Percentiles rank a stretch among this genome's conserved stretches.
Conservation (phyloP, 768 basidiomycete species). For the Podaxis carcinomalis region DNA sequence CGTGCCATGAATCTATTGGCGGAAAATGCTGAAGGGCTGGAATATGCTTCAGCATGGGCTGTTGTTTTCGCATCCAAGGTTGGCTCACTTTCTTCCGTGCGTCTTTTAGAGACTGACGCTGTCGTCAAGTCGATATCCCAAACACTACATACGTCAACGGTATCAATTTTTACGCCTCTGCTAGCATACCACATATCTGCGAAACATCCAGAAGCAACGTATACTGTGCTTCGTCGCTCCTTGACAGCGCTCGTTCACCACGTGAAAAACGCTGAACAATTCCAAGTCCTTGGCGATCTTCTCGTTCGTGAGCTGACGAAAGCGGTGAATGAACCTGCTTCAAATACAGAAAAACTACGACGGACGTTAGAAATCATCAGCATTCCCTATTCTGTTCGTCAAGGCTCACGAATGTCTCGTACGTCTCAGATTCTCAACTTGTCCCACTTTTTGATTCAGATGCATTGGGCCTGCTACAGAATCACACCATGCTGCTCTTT, state of each 20-base stretch:
- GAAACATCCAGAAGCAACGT: slow-evolving; percentile 36
- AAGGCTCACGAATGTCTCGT: slow-evolving; percentile 68
- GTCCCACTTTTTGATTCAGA: not conserved
- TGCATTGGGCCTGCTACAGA: slow-evolving; percentile 19
- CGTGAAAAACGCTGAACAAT: slow-evolving; percentile 65
- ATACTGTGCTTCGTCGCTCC: slow-evolving; percentile 61
- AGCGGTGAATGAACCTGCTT: slow-evolving; percentile 12
- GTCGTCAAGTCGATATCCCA: slow-evolving; percentile 67
- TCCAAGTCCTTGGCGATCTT: slow-evolving; percentile 50
- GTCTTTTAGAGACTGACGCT: slow-evolving; percentile 4
- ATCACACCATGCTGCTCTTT: slow-evolving; percentile 30
- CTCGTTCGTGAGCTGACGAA: slow-evolving; percentile 38
- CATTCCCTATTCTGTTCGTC: slow-evolving; percentile 58
- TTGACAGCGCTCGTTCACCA: slow-evolving; percentile 84
- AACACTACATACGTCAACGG: slow-evolving; percentile 72
- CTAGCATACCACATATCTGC: slow-evolving; percentile 48
- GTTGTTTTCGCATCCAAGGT: slow-evolving; percentile 81
- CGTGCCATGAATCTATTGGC: slow-evolving; percentile 54
- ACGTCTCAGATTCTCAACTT: slow-evolving; percentile 19
- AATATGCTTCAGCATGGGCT: slow-evolving; percentile 70
- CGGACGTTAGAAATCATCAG: slow-evolving; percentile 54
- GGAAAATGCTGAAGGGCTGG: slow-evolving; percentile 42
- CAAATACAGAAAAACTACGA: slow-evolving; percentile 33
- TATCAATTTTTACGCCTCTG: slow-evolving; percentile 57
- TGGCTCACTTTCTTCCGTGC: slow-evolving; percentile 9